Evolutionary conservation across 2,329 filamentous ascomycete species (phyloP).

Genomic region (Cladosporium colombiae): DNA sequence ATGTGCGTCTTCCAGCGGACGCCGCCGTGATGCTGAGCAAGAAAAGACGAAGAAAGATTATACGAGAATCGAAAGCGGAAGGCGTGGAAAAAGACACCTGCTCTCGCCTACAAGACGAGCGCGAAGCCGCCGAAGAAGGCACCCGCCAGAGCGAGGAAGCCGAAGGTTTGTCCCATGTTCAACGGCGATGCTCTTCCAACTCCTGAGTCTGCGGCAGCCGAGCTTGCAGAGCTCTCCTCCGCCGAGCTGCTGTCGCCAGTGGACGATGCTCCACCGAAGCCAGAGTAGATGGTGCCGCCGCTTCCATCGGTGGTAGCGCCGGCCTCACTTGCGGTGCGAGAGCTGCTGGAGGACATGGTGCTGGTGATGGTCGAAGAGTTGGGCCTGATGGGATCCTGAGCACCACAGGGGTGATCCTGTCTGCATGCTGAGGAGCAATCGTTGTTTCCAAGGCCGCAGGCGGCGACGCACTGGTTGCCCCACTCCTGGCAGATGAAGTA

Average conservation of each 20-base stretch:
- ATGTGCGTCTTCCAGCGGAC: conserved; percentile 10
- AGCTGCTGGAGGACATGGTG: conserved; percentile 44
- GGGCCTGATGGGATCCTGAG: conserved; percentile 60
- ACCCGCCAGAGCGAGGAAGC: conserved; percentile 55
- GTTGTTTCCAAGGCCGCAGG: conserved; percentile 56
- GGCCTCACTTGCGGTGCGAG: conserved; percentile 31
- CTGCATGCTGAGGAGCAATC: conserved; percentile 63
- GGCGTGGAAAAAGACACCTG: neutral
- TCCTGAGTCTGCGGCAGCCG: conserved; percentile 21
- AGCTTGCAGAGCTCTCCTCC: conserved; percentile 17
- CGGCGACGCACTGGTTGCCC: conserved; percentile 61
- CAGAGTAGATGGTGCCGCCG: conserved; percentile 45
- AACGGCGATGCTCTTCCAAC: conserved; percentile 44
- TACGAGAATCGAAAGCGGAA: neutral
- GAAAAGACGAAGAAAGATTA: conserved; percentile 3
- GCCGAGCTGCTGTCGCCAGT: conserved; percentile 11
- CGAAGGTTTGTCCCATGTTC: conserved; percentile 52
- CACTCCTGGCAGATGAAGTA: conserved; percentile 75
- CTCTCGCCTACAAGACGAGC: conserved; percentile 34
- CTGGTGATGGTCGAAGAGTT: conserved; percentile 58
- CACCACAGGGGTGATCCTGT: conserved; percentile 71
- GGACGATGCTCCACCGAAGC: conserved; percentile 41
- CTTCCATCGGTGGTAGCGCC: conserved; percentile 36
- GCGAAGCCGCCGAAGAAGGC: conserved; percentile 61
- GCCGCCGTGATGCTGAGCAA: neutral